Conservation (phyloP, 192 early-diverging fungal species). For the Gamsiella multidivaricata region DNA sequence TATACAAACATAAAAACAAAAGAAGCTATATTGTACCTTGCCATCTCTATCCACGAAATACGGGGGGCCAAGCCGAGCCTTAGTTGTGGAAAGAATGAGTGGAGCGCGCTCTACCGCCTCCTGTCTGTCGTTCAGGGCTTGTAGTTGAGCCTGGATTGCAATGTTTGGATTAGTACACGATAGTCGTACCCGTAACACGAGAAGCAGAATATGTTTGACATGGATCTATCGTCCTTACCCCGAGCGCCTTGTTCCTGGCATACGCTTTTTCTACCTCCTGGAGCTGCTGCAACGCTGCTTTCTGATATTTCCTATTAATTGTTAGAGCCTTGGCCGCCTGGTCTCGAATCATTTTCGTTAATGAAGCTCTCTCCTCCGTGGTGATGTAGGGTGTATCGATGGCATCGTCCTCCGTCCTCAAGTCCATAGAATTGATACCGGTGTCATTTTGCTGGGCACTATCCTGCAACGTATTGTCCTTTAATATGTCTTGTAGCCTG, state of each 20-base stretch:
- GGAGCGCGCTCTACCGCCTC: slow-evolving; percentile 5
- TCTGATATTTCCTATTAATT: slow-evolving; percentile 60
- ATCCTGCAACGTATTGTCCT: too few species aligned
- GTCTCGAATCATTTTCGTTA: slow-evolving; percentile 12
- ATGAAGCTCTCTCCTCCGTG: not conserved
- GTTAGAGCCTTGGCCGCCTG: slow-evolving; percentile 50
- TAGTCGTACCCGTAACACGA: not conserved
- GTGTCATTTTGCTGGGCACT: too few species aligned
- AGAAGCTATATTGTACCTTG: slow-evolving; percentile 7
- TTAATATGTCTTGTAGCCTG: too few species aligned
- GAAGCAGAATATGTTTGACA: not conserved
- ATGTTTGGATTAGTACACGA: not conserved
- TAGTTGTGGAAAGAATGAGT: not conserved
- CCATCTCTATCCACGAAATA: slow-evolving; percentile 37
- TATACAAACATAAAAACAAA: not conserved
- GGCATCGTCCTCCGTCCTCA: not conserved
- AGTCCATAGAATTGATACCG: not conserved
- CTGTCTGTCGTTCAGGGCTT: slow-evolving; percentile 9
- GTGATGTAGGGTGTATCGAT: not conserved
- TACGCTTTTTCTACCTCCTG: slow-evolving; percentile 60
- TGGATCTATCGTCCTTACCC: slow-evolving; percentile 46
- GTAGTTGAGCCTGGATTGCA: slow-evolving; percentile 12
- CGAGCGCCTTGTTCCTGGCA: slow-evolving; percentile 56
- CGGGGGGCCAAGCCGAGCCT: slow-evolving; percentile 28
- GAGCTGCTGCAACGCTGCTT: slow-evolving; percentile 53